Evolutionary conservation across 148 eudicot species (phyloP), one percentile per base, ranked within the genome.

Genomic region (Fagopyrum homotropicum): DNA sequence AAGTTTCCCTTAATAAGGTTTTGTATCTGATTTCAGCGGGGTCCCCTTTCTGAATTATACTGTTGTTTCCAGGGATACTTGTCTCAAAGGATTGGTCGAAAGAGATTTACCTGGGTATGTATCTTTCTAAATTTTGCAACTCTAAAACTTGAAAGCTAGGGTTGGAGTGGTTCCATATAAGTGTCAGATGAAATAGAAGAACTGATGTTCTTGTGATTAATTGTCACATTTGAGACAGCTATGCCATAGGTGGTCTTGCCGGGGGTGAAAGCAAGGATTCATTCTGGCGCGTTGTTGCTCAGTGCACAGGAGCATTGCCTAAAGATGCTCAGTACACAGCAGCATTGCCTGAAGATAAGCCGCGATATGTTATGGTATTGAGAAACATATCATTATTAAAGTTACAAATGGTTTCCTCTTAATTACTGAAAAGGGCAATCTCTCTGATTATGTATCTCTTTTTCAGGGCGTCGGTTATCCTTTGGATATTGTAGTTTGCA

Each of bases 211-310:
- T 35, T 35, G 40, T 59, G 75, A 55, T 60, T 12, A 44, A 63
- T 68, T 55, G 15, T 63, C 81, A 77, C 78, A 79, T 79, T 75
- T 85, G 84, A 77, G 80, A 82, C 91, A 93, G 97, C 87, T 93
- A 91, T 83, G 98, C 97, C 77, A 91, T 89, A 81, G 98, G 95
- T 85, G 98, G 97, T 84, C 97, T 93, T 83, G 80, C 98, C 80
- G 95, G 98, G 66, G 97, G 98, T 75, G 97, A 93, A 87, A 95
- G 91, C 82, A 93, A 93, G 84, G 97, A 93, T 82, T 91, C 95
- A 69, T 91, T 91, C 82, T 93, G 98, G 95, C 89, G 97, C 11
- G 90, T 93, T 77, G 97, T 93, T 75, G 94, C 98, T 63, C 98
- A 93, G 82, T 93, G 98, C 79, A 89, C 93, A 77, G 98, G 91